A percentile compares a stretch with the other conserved stretches of the same genome.
Evolutionary conservation across 179 eudicot species (phyloP).

Genomic region (Drosera spatulata): DNA sequence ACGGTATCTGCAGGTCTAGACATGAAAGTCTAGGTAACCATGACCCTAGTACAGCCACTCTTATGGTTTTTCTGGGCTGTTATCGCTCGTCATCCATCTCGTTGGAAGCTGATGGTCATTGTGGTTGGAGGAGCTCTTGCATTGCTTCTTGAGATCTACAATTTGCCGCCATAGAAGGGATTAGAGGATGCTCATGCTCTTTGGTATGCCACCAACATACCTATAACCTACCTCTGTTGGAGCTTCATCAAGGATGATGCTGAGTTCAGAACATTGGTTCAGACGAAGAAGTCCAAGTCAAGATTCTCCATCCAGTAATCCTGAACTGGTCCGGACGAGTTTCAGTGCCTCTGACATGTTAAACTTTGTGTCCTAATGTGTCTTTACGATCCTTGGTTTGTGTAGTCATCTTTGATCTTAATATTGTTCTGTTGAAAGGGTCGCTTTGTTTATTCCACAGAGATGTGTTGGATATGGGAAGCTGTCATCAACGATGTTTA

Average conservation of each 20-base stretch:
- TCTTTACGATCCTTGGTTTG: too few species aligned
- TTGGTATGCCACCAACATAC: conserved; percentile 68
- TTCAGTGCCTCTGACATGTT: too few species aligned
- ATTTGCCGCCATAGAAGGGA: conserved; percentile 69
- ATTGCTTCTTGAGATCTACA: conserved; percentile 45
- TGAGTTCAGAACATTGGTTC: conserved; percentile 39
- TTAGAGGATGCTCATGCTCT: conserved; percentile 66
- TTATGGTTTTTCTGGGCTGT: conserved; percentile 71
- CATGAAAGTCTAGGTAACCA: conserved; percentile 50
- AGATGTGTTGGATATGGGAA: background rate
- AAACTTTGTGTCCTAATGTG: too few species aligned
- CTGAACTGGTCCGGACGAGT: background rate
- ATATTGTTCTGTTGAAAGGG: background rate
- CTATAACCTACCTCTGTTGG: conserved; percentile 82
- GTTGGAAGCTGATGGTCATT: conserved; percentile 57
- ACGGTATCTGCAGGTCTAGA: conserved; percentile 75
- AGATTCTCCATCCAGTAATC: background rate
- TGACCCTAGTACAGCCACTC: conserved; percentile 54
- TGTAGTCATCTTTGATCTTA: background rate
- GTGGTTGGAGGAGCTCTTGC: conserved; percentile 58
- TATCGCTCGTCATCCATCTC: conserved; percentile 45
- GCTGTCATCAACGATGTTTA: background rate
- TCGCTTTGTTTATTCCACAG: background rate
- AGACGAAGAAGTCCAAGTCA: conserved; percentile 38
- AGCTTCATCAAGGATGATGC: conserved; percentile 83